phyloP scores from a whole-genome alignment of 2,329 filamentous ascomycete genomes.

The Septoria linicola region DNA sequence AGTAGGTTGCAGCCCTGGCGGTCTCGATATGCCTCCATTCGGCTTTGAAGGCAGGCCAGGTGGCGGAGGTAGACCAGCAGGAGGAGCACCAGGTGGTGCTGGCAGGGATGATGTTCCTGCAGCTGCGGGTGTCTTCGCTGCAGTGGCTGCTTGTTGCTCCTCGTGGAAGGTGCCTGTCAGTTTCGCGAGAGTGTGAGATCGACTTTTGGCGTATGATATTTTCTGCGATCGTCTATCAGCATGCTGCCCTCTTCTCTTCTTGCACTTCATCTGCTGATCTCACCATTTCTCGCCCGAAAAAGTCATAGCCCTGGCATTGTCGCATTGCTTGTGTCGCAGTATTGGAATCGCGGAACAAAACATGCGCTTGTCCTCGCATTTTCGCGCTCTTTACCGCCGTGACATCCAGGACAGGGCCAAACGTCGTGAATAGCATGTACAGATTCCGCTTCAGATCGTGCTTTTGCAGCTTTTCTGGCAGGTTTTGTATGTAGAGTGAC shows the following conservation, averaged over 20 bases:
- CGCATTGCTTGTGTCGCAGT: conserved; percentile 94
- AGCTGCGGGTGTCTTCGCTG: conserved; percentile 45
- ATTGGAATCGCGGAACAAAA: conserved; percentile 85
- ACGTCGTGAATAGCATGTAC: conserved; percentile 92
- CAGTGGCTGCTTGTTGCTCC: conserved; percentile 14
- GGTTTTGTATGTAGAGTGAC: conserved; percentile 85
- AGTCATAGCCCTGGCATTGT: conserved; percentile 77
- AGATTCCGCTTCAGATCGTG: conserved; percentile 79
- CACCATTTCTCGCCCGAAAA: conserved; percentile 84
- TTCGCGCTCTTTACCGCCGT: conserved; percentile 83
- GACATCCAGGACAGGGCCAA: conserved; percentile 88
- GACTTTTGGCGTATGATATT: conserved; percentile 86
- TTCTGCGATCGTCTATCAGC: conserved; percentile 55
- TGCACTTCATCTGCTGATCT: conserved; percentile 37
- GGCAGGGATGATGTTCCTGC: conserved; percentile 13
- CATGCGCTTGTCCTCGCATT: conserved; percentile 94
- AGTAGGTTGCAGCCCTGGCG: conserved; percentile 38
- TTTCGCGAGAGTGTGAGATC: conserved; percentile 84
- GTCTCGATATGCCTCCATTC: conserved; percentile 29
- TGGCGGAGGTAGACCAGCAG: conserved; percentile 28
- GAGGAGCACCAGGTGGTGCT: conserved; percentile 30
- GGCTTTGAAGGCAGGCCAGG: conserved; percentile 30
- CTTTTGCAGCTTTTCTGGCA: conserved; percentile 89
- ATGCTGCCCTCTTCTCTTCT: conserved; percentile 8
- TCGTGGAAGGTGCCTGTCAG: conserved; percentile 86